Evolutionary conservation across 805 yeast species (phyloP), one percentile per base, ranked within the genome.

Genomic region (Ogataea minuta): DNA sequence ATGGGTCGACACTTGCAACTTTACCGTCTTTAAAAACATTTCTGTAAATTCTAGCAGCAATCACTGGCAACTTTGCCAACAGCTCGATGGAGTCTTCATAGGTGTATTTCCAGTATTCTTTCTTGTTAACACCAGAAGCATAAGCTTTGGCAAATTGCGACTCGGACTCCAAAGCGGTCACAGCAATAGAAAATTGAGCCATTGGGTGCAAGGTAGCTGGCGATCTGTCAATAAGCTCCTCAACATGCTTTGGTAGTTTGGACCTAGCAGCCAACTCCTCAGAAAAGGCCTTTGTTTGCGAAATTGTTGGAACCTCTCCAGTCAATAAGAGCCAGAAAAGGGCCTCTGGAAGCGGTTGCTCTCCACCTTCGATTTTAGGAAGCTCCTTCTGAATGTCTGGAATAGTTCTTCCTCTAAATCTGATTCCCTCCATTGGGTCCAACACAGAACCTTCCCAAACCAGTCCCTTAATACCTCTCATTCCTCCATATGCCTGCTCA

Each of bases 381-480:
- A 84, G 72, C 63, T 76, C 77, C 55, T 71, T 71, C 63, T 78
- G 85, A 60, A 83, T 73, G 50, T 84, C 90, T 49, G 90, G 90
- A 54, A 84, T 85, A 49, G 93, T 84, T 62, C 74, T 72, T 54
- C 91, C 91, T 66, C 91, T 81, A 75, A 84, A 84, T 63, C 89
- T 77, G 60, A 84, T 85, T 65, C 95, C 95, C 66, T 84, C 93
- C 50, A 77, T 77, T 44, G 95, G 84, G 62, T 84, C 95, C 56
- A 84, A 68, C 23, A 84, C 91, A 34, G 91, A 83, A 50, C 91
- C 91, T 72, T 84, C 95, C 93, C 93, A 84, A 38, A 84, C 89
- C 47, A 85, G 71, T 54, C 87, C 86, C 66, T 81, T 80, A 64
- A 84, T 81, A 60, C 95, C 95, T 65, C 95, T 77, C 90, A 81